Base-by-base conservation (phyloP, 2,329 filamentous ascomycete genomes). In the Claviceps sorghi region DNA sequence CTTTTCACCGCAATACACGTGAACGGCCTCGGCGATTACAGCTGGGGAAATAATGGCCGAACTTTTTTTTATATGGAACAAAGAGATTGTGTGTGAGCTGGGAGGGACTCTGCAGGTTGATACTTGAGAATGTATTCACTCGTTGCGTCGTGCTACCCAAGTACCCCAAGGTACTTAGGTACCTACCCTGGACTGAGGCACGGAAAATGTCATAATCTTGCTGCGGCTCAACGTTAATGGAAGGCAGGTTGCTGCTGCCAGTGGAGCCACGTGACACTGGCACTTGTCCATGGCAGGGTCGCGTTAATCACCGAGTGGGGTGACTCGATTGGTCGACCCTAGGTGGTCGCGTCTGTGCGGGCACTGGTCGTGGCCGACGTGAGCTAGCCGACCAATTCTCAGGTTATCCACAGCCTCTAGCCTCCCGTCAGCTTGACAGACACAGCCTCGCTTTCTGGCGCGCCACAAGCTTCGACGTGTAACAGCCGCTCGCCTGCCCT, bases 381-480 rank as follows among this genome's bases (percentile, higher is more conserved):
- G n/a, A n/a, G n/a, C n/a, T n/a, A n/a, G n/a, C n/a, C n/a, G n/a
- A n/a, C n/a, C n/a, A n/a, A n/a, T n/a, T n/a, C n/a, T n/a, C n/a
- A n/a, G n/a, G n/a, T n/a, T n/a, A n/a, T n/a, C n/a, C n/a, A n/a
- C n/a, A n/a, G n/a, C n/a, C n/a, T n/a, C n/a, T n/a, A n/a, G n/a
- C n/a, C n/a, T n/a, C n/a, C n/a, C n/a, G 42, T 41, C 58, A 57
- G 40, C 19, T 6, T n/a, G 38, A 19, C 17, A 40, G 38, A 40
- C 5, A 9, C 26, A 46, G 56, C 57, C 56, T 55, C 50, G 54
- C 44, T 54, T 54, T 50, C 48, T 19, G 44, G 44, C 43, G 41
- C 56, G 56, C 61, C 59, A 57, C 58, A 58, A 59, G 54, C 58
- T 56, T 59, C 61, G 62, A 63, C 63, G 65, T 61, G 64, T 55